Evolutionary conservation across 768 basidiomycete species (phyloP).

Genomic region (Hygrocybe coccinea): DNA sequence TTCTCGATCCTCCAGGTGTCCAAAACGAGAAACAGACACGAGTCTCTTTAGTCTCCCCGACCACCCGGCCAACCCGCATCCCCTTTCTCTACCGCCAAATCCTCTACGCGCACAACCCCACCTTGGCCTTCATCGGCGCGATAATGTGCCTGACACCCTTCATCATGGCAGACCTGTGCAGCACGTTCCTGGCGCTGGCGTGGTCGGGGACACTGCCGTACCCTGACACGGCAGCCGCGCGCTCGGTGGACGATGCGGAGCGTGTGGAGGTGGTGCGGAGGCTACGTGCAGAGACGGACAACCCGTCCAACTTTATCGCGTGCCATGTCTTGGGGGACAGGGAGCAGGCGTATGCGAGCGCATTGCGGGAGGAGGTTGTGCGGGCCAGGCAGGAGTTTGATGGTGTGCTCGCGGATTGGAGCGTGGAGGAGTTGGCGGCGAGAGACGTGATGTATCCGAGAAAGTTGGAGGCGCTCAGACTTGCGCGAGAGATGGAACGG

Average conservation of each 20-base stretch:
- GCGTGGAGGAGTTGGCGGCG: constrained; percentile 26
- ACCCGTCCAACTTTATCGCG: constrained; percentile 32
- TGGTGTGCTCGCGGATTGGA: constrained; percentile 33
- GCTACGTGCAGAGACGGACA: constrained; percentile 14
- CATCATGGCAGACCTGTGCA: constrained; percentile 44
- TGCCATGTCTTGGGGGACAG: constrained; percentile 33
- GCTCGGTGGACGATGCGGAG: constrained; percentile 36
- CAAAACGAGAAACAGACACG: constrained; percentile 6
- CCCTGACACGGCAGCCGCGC: constrained; percentile 30
- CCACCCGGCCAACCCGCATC: constrained; percentile 33
- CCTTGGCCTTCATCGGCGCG: constrained; percentile 44
- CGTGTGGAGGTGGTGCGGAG: constrained; percentile 29
- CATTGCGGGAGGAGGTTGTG: constrained; percentile 33
- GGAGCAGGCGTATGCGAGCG: constrained; percentile 36
- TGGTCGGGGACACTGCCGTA: constrained; percentile 33
- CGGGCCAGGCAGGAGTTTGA: constrained; percentile 27
- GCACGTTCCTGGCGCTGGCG: constrained; percentile 44
- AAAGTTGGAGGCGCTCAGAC: constrained; percentile 33
- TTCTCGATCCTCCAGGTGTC: constrained; percentile 20
- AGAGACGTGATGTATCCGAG: constrained; percentile 35
- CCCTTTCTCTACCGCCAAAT: constrained; percentile 43
- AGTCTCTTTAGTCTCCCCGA: constrained; percentile 25
- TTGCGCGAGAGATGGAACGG: constrained; percentile 6
- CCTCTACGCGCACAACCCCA: constrained; percentile 43
- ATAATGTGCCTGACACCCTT: constrained; percentile 45